Evolutionary conservation across 2,329 filamentous ascomycete species (phyloP), one percentile per base, ranked within the genome.

Genomic region (Purpureocillium lavendulum): DNA sequence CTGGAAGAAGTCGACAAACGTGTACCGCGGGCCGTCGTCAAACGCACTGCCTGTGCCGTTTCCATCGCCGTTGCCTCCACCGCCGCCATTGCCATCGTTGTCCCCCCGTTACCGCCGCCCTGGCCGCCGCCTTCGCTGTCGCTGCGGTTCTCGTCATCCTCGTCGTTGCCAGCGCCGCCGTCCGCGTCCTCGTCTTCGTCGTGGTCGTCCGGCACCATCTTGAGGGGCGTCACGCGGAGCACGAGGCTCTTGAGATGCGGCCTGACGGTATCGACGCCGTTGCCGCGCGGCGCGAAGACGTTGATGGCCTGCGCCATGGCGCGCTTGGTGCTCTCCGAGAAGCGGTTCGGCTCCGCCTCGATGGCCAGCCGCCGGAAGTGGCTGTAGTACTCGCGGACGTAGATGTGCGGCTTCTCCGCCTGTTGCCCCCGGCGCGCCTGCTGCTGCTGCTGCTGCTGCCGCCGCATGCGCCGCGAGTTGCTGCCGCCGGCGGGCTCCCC

Each of bases 321-420:
- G 2, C 43, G 29, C 38, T 49, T 53, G 0, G 56, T 57, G 4
- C 44, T 35, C 3, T 30, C n/a, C 0, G 42, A 40, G 36, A 47
- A 54, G 5, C 68, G 63, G 42, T 65, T 69, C 7, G 53, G 46
- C 38, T 72, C 64, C 1, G 71, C 59, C 30, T 65, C 58, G 31
- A 75, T 54, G 38, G 53, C 53, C 37, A 73, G 49, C 34, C 58
- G 53, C 2, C 68, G 63, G 29, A 74, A 57, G 15, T 66, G 48
- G 14, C 56, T 51, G 7, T 59, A 57, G 41, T 66, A 65, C 31
- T 60, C 60, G 10, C 43, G 39, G 3, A 59, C 40, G 39, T 61
- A 52, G 17, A 68, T 60, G 37, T 45, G 21, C 47, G 2, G 41
- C 26, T 10, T 45, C 28, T 1, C 7, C 11, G 13, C 16, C n/a